Conservation (phyloP, 2,329 filamentous ascomycete species). For the Hymenotorrendiella dingleyae region DNA sequence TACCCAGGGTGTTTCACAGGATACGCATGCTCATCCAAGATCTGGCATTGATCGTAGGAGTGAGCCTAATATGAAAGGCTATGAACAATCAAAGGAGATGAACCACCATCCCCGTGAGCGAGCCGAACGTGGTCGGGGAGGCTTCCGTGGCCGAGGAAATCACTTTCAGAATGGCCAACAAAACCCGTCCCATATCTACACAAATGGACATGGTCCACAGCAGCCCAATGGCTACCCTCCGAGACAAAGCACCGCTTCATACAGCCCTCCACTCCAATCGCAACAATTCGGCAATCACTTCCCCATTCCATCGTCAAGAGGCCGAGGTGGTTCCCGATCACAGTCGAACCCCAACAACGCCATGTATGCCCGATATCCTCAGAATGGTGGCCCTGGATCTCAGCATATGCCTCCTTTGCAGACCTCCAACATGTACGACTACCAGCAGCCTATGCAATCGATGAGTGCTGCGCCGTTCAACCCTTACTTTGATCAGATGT, state of each 20-base stretch:
- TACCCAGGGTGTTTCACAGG: constrained; percentile 15
- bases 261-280: constrained; percentile 34
- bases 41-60: constrained; percentile 25
- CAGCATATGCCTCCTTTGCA: constrained; percentile 38
- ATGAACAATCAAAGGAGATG: constrained; percentile 27
- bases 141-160: constrained; percentile 38
- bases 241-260: constrained; percentile 27
- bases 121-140: constrained; percentile 38
- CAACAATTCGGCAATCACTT: constrained; percentile 30
- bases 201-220: constrained; percentile 34
- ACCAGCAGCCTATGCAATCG: constrained; percentile 44
- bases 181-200: constrained; percentile 31
- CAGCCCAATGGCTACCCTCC: constrained; percentile 23
- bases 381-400: constrained; percentile 29
- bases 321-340: constrained; percentile 49
- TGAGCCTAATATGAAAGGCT: constrained; percentile 24
- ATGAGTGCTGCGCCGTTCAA: constrained; percentile 54
- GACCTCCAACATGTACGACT: constrained; percentile 50
- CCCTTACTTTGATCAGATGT: constrained; percentile 51
- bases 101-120: constrained; percentile 28
- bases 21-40: constrained; percentile 22
- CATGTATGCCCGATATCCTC: constrained; percentile 41
- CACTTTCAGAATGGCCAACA: constrained; percentile 32
- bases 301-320: constrained; percentile 31
- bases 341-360: constrained; percentile 54